Percentiles rank a stretch among this genome's conserved stretches.
Evolutionary conservation across 2,329 filamentous ascomycete species (phyloP).

Genomic region (Colletotrichum sp.): DNA sequence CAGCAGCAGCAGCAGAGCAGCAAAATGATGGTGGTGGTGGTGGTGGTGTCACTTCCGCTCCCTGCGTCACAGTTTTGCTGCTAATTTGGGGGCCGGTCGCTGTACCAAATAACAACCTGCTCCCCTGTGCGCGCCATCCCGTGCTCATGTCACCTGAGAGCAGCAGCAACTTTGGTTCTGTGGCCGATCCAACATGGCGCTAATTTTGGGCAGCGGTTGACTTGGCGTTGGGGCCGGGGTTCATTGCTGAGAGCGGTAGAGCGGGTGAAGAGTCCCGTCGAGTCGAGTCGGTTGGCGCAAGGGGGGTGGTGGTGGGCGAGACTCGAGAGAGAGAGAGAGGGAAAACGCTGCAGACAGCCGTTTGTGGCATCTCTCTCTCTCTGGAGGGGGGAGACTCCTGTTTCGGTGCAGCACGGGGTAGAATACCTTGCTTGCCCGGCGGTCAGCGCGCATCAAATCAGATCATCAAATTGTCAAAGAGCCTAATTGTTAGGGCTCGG

Average conservation of each 20-base stretch:
- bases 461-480: neutral
- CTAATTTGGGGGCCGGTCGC: conserved; percentile 1
- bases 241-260: neutral
- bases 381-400: neutral
- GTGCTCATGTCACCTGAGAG: neutral
- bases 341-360: neutral
- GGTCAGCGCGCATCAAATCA: conserved; percentile 1
- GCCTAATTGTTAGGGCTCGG: conserved; percentile 12
- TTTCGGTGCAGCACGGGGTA: neutral
- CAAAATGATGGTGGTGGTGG: neutral
- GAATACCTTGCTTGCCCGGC: neutral
- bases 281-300: neutral
- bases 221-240: neutral
- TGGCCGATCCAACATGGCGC: neutral
- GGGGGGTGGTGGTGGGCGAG: neutral
- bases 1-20: neutral
- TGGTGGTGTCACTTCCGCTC: conserved; percentile 5
- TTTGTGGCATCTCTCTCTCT: neutral
- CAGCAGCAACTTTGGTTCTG: neutral
- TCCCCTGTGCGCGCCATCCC: neutral
- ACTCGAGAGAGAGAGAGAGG: neutral
- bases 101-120: neutral
- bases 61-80: neutral
- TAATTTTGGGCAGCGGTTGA: neutral
- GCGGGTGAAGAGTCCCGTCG: neutral